Percentiles rank a stretch among this genome's conserved stretches.
These are phyloP conservation scores for Neofusicoccum cordaticola DNA, from an alignment of 2,329 filamentous ascomycete genomes.

Conservation along the genomic window DNA sequence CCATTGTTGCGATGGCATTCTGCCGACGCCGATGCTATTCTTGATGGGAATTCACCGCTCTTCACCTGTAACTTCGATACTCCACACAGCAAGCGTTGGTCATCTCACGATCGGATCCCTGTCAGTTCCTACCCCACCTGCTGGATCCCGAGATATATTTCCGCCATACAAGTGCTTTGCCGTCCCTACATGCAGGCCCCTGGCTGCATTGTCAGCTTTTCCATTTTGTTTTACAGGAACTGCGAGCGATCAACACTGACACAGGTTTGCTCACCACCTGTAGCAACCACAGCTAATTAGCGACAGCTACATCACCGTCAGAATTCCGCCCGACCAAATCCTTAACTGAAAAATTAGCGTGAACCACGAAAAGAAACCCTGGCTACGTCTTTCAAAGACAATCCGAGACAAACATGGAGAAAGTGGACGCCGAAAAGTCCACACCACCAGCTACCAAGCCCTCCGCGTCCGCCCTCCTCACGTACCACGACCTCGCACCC, in stretches of 20 bases:
- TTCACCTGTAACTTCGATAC: too few species aligned
- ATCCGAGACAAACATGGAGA: not conserved
- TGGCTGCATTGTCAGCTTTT: not conserved
- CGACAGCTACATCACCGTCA: too few species aligned
- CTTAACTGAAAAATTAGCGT: not conserved
- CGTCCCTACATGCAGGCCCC: not conserved
- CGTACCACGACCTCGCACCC: constrained; percentile 33
- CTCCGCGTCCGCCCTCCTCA: not conserved
- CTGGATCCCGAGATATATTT: not conserved
- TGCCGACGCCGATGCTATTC: too few species aligned
- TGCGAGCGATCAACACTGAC: not conserved
- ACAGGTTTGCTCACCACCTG: too few species aligned
- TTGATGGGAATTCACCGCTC: too few species aligned
- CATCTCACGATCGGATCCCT: constrained; percentile 2
- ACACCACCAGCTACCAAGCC: too few species aligned
- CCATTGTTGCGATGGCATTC: too few species aligned
- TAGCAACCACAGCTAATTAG: too few species aligned
- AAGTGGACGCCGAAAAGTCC: not conserved
- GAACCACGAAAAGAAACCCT: too few species aligned
- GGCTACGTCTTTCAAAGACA: not conserved
- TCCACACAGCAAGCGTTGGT: not conserved
- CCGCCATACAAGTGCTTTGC: not conserved
- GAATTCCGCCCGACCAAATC: too few species aligned
- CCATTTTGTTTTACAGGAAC: not conserved
- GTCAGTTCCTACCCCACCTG: not conserved